Evolutionary conservation across 2,329 filamentous ascomycete species (phyloP).

Genomic region (Fusarium camptoceras): DNA sequence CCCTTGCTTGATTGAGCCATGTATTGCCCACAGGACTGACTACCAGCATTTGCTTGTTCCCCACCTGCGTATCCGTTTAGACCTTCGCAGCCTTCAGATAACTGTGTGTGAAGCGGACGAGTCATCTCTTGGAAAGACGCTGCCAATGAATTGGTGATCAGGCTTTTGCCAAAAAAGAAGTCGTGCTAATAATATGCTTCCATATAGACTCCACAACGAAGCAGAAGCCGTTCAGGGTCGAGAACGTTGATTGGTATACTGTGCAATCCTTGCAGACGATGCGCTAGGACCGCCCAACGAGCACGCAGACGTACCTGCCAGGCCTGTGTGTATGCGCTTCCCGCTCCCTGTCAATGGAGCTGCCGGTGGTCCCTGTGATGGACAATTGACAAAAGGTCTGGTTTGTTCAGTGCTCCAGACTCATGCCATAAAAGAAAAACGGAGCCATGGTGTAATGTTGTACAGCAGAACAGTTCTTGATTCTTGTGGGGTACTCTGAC

Average conservation of each 20-base stretch:
- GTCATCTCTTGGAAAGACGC: not conserved
- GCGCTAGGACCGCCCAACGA: constrained; percentile 28
- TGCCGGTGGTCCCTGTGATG: constrained; percentile 22
- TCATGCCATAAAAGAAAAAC: constrained; percentile 10
- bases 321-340: constrained; percentile 44
- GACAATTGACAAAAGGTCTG: constrained; percentile 13
- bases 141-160: constrained; percentile 2
- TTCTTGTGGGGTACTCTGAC: not conserved
- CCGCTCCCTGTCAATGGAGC: constrained; percentile 45
- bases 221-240: constrained; percentile 31
- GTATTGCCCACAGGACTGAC: not conserved
- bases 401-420: constrained; percentile 14
- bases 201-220: constrained; percentile 20
- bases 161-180: constrained; percentile 8
- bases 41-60: not conserved
- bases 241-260: constrained; percentile 34
- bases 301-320: constrained; percentile 39
- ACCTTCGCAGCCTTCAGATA: not conserved
- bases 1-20: not conserved
- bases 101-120: not conserved
- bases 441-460: constrained; percentile 21
- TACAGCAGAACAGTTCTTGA: not conserved
- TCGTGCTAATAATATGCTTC: constrained; percentile 3
- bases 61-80: not conserved
- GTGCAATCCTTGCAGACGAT: constrained; percentile 39